Conservation (phyloP, 2,329 filamentous ascomycete species). For the Exserohilum rostratum region DNA sequence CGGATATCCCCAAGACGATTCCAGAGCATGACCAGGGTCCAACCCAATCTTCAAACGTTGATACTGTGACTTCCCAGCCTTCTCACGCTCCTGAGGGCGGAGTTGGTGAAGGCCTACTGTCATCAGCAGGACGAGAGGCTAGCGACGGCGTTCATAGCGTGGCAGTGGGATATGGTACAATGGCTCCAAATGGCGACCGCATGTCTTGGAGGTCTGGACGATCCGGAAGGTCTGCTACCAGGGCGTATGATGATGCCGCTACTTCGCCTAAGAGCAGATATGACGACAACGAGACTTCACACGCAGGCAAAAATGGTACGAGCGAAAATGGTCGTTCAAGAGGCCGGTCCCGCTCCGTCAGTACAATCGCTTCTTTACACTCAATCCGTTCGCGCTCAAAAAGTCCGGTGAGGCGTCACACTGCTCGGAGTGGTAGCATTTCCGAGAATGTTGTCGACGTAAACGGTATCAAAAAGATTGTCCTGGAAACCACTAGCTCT, state of each 20-base stretch:
- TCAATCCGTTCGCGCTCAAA: conserved; percentile 31
- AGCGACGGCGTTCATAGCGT: conserved; percentile 71
- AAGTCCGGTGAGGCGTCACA: conserved; percentile 49
- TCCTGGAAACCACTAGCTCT: conserved; percentile 71
- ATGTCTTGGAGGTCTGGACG: conserved; percentile 38
- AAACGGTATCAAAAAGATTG: conserved; percentile 75
- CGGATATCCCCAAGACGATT: conserved; percentile 54
- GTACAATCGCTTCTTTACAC: conserved; percentile 43
- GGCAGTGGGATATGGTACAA: conserved; percentile 53
- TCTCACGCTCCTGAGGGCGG: conserved; percentile 56
- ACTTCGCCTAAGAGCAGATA: conserved; percentile 33
- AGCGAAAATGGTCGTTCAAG: conserved; percentile 10
- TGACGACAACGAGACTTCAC: conserved; percentile 19
- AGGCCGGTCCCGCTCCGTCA: conserved; percentile 31
- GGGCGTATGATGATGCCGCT: conserved; percentile 22
- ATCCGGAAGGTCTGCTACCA: conserved; percentile 14
- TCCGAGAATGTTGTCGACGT: conserved; percentile 79
- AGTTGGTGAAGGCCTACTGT: conserved; percentile 60
- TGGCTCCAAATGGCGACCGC: conserved; percentile 37
- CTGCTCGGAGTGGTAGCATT: conserved; percentile 75
- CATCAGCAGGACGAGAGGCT: conserved; percentile 61
- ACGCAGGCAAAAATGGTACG: conserved; percentile 23
- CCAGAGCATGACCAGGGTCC: conserved; percentile 47
- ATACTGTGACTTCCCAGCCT: conserved; percentile 19
- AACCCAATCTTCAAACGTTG: conserved; percentile 20